Evolutionary conservation across 148 eudicot genomes (phyloP), one percentile per base, ranked within the genome.

Genomic region (Fagopyrum esculentum): DNA sequence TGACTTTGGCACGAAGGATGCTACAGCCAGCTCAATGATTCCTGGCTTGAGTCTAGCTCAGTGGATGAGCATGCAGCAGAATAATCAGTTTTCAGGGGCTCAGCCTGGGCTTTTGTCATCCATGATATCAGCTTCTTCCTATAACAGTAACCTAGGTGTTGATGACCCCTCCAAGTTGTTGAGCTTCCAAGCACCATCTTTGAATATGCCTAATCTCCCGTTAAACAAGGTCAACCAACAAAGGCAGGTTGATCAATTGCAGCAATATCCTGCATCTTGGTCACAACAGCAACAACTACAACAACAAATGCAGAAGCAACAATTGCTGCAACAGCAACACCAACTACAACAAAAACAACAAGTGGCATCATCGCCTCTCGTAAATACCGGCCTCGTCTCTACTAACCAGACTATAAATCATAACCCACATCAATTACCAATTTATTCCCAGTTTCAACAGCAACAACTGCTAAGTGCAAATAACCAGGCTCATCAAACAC

Each of bases 11-110:
- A 81, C 87, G 78, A 95, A 90, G 82, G 98, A 95, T 78, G 83
- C 88, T 77, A 35, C 40, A 35, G 81, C 97, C 9, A 89, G 83
- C 85, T 90, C 98, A 4, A 81, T 91, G 45, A 86, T 91, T 71
- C 98, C 98, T 17, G 98, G 98, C 48, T 77, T 94, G 83, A 91
- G 91, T 79, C 82, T 94, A 48, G 98, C 88, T 19, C 98, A 94
- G 79, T 94, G 98, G 98, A 94, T 94, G 98, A 90, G 83, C 84
- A 94, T 94, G 97, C 98, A 93, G 73, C 98, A 92, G 75, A 88
- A 88, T 84, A 80, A 89, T 69, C 97, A 87, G 76, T 76, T 90
- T 73, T 71, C 91, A 4, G 86, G 84, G 51, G 75, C 83, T 77
- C 97, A 91, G 43, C 64, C 90, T 19, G 92, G 89, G 45, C 70